Evolutionary conservation across 2,329 filamentous ascomycete species (phyloP), one percentile per base, ranked within the genome.

Genomic region (Anthostomella pinea): DNA sequence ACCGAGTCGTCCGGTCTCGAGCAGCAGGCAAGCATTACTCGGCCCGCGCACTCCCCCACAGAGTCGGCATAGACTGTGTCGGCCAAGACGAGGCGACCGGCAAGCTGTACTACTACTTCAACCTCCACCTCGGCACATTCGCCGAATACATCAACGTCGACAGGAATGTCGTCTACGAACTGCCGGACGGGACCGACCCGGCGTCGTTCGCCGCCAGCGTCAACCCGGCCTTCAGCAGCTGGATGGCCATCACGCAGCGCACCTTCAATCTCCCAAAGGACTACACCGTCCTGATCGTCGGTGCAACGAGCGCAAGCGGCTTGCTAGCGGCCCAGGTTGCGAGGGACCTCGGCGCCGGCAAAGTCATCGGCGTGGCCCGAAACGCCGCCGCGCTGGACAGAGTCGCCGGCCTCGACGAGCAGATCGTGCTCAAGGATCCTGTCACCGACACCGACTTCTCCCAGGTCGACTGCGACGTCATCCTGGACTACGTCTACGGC

Each of bases 401-500:
- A 5, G 54, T 74, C 4, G 63, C 60, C 1, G 52, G 47, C 10
- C 57, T 79, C 0, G 72, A 79, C 41, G 64, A 62, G 3, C 57
- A 50, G 5, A 58, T 80, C 21, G 56, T 67, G 22, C 59, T 79
- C 8, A 54, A 59, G 13, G 58, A 63, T n/a, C 44, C 60, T 2
- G 46, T 63, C 1, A 48, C 53, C 3, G 59, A 70, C 23, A 64
- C 63, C 1, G 74, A 79, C 43, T 75, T 72, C 42, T 63, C 64
- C 2, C 53, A 56, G 7, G 58, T 70, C 0, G 65, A 68, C 22
- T 68, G 69, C 20, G 74, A 80, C 42, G 63, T 79, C 3, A 64
- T 80, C 3, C 58, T 81, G 2, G 75, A 81, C 49, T 81, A 78
- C 48, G 57, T 81, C 6, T 79, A 73, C 54, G 76, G 75, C 0